Percentiles rank a stretch among this genome's conserved stretches.
These are phyloP conservation scores for Bonia amplexicaulis DNA, from an alignment of 176 grass and related monocot genomes.

Conservation along the genomic window DNA sequence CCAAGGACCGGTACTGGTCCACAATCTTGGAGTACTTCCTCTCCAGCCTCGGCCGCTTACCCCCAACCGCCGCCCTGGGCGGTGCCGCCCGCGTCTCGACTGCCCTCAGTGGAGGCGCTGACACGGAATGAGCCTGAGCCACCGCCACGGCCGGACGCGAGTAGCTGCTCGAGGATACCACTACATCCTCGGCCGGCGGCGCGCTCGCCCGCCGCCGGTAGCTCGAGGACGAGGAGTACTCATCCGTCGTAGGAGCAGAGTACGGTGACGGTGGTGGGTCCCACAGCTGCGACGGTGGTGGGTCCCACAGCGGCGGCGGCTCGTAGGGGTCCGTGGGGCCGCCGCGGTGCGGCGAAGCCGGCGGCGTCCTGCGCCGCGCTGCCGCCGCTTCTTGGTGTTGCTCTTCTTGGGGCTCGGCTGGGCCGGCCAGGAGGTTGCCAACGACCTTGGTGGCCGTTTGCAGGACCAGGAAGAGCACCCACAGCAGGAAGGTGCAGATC, in stretches of 20 bases:
- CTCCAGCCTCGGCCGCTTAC: slow-evolving; percentile 55
- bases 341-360: slow-evolving; percentile 19
- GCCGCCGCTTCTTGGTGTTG: slow-evolving; percentile 9
- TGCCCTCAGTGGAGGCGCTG: slow-evolving; percentile 1
- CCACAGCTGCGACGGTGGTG: slow-evolving; percentile 12
- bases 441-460: slow-evolving; percentile 51
- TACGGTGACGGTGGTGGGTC: slow-evolving; percentile 5
- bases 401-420: slow-evolving; percentile 22
- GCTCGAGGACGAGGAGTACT: slow-evolving; percentile 30
- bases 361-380: slow-evolving; percentile 23
- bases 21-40: slow-evolving; percentile 81
- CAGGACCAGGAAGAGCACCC: slow-evolving; percentile 50
- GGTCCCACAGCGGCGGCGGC: slow-evolving; percentile 1
- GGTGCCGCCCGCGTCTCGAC: slow-evolving; percentile 22
- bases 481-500: slow-evolving; percentile 45
- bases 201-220: slow-evolving; percentile 39
- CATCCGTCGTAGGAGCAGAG: slow-evolving; percentile 24
- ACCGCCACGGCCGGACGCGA: background rate
- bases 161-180: slow-evolving; percentile 34
- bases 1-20: slow-evolving; percentile 68
- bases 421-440: slow-evolving; percentile 24
- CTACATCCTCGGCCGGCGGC: slow-evolving; percentile 17
- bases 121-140: background rate
- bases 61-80: slow-evolving; percentile 8
- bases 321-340: slow-evolving; percentile 1